Evolutionary conservation across 164 flowering plant genomes (phyloP), one percentile per base, ranked within the genome.

Genomic region (Berberis vulgaris): DNA sequence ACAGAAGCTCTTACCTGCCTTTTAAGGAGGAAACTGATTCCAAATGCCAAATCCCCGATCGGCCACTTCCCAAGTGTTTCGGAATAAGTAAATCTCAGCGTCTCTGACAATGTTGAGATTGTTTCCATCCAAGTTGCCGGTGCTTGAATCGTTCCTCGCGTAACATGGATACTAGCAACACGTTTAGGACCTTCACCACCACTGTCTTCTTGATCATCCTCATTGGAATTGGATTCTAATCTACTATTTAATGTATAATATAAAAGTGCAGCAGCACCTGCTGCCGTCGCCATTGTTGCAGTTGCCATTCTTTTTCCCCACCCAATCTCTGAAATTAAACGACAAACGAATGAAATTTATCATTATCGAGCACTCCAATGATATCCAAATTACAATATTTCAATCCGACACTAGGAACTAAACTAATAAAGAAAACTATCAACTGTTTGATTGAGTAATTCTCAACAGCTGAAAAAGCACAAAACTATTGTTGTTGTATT

Each of bases 1-100:
- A 39, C 9, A 41, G 12, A 46, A 49, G 6, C n/a, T 54, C 5
- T 6, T 73, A 87, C 98, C 97, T 94, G 98, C 80, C 95, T 83
- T 82, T 91, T 94, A 41, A 91, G 68, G 46, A 94, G 91, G 72
- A 88, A 94, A 68, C 71, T 87, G 76, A 94, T 94, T 60, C 98
- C 97, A 71, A 94, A 94, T 45, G 98, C 98, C 73, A 94, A 75
- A 71, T 94, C 98, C 38, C 95, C 98, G 71, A 91, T 88, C 1
- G 98, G 98, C 98, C 98, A 94, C 69, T 91, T 94, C 69, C 98
- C 98, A 44, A 94, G 70, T 11, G 98, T 94, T 78, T 94, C 98
- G 3, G 98, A 89, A 69, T 91, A 94, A 45, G 96, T 91, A 70
- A 94, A 94, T 67, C 92, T 77, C 63, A 94, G 82, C 1, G 97